Conservation (phyloP, 768 basidiomycete species). For the Lactarius hatsudake region DNA sequence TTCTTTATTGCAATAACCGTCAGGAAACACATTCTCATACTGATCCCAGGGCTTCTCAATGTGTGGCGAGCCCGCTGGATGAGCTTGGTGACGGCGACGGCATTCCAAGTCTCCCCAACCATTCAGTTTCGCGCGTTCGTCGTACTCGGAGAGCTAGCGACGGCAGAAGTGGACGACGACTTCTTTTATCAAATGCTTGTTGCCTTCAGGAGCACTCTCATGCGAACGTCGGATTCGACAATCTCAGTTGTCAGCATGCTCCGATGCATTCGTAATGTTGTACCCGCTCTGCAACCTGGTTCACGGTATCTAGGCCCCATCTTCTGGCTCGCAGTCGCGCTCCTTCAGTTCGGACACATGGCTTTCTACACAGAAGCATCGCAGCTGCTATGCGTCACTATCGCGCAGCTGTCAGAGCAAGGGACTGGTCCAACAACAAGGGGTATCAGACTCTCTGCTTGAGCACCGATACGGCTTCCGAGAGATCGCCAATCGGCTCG, state of each 20-base stretch:
- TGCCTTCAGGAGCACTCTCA: constrained; percentile 72
- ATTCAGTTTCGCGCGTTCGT: constrained; percentile 89
- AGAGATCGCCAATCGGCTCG: constrained; percentile 67
- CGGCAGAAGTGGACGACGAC: constrained; percentile 87
- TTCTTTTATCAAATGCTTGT: constrained; percentile 91
- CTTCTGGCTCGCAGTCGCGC: constrained; percentile 86
- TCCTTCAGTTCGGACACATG: constrained; percentile 75
- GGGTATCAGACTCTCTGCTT: constrained; percentile 57
- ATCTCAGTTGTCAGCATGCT: constrained; percentile 83
- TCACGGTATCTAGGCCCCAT: constrained; percentile 72
- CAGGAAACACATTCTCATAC: constrained; percentile 22
- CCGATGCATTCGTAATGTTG: constrained; percentile 74
- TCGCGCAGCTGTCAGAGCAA: constrained; percentile 63
- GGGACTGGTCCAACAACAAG: constrained; percentile 52
- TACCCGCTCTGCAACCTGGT: constrained; percentile 62
- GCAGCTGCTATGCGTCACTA: constrained; percentile 58
- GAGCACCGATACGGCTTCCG: constrained; percentile 63
- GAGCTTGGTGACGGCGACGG: constrained; percentile 81
- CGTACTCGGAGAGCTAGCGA: constrained; percentile 77
- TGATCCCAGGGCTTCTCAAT: constrained; percentile 62
- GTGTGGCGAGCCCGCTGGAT: constrained; percentile 94
- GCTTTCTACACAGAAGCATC: constrained; percentile 69
- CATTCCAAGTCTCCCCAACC: constrained; percentile 85
- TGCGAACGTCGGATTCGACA: constrained; percentile 67
- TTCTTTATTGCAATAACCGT: constrained; percentile 24